Conservation (phyloP, 306 rosid species). For the Mimosa pudica region DNA sequence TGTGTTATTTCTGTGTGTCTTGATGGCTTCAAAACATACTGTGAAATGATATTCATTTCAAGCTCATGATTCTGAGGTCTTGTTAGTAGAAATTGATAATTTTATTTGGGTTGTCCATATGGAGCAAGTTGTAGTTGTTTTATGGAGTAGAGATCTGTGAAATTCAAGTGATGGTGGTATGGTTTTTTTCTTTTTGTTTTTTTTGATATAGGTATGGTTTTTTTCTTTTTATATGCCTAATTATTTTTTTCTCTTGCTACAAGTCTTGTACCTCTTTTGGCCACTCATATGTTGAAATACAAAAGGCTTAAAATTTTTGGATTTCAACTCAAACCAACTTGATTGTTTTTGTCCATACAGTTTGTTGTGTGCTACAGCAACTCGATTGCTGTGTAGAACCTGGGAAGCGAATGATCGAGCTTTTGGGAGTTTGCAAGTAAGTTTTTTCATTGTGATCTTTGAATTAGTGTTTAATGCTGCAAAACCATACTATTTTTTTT, state of each 20-base stretch:
- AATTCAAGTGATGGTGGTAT: not conserved
- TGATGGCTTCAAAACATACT: constrained; percentile 30
- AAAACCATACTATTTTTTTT: too few relatives aligned
- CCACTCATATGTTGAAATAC: not conserved
- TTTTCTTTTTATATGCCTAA: not conserved
- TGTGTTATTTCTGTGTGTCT: constrained; percentile 26
- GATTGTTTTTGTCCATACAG: constrained; percentile 47
- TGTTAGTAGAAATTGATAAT: constrained; percentile 19
- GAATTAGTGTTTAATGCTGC: not conserved
- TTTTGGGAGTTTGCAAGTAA: constrained; percentile 90
- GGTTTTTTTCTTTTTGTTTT: not conserved
- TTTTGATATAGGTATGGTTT: not conserved
- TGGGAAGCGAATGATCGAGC: constrained; percentile 96
- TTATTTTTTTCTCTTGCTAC: constrained; percentile 1
- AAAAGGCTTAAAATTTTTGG: constrained; percentile 21
- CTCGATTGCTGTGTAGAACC: constrained; percentile 87
- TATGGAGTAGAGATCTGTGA: not conserved
- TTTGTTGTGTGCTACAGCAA: constrained; percentile 75
- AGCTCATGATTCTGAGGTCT: constrained; percentile 7
- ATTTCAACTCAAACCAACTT: constrained; percentile 18
- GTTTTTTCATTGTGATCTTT: constrained; percentile 35
- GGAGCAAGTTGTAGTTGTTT: constrained; percentile 1
- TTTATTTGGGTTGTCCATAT: not conserved
- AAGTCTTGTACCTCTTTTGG: not conserved
- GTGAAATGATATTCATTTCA: constrained; percentile 21